Evolutionary conservation across 768 basidiomycete species (phyloP), one percentile per base, ranked within the genome.

Genomic region (Rhodotorula paludigena): DNA sequence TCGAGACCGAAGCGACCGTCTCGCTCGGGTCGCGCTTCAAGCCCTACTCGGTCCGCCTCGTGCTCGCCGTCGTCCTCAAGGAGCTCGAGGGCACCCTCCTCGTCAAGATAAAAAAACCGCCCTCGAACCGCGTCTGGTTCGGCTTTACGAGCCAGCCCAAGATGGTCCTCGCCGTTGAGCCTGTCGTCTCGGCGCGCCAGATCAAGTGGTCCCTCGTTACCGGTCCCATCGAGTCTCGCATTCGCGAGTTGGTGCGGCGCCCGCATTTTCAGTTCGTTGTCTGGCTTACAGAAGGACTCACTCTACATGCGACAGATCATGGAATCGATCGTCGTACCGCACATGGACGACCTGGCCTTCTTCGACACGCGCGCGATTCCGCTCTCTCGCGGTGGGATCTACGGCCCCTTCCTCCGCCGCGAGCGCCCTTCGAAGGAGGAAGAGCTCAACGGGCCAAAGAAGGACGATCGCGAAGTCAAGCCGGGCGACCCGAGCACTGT

Each of bases 341-440:
- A 96, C 79, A 96, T 97, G 92, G 96, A 99, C 77, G 96, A 99
- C 75, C 89, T 98, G 66, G 83, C 92, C 20, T 97, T 92, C 83
- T 98, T 94, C 77, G 89, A 96, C 77, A 93, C 88, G 42, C 75
- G 71, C 5, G 51, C 57, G 10, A 55, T 75, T 6, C 74, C 76
- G 5, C 87, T 84, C 74, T 73, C 76, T 57, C 86, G 94, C 44
- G 94, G 93, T 52, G 94, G 93, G 12, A 89, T 99, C 71, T 98
- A 88, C 84, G 82, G 85, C 14, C 89, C 92, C 70, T 87, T 92
- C 0, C 74, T 76, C n/a, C 79, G 81, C 44, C 65, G 64, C 39
- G 63, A 70, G 21, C 38, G 41, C 35, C 36, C 54, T 1, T 39
- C 48, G 30, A 7, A 18, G 11, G 54, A 38, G 21, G 54, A 55